A percentile compares a stretch with the other conserved stretches of the same genome.
Evolutionary conservation across 768 basidiomycete genomes (phyloP).

Genomic region (Lactifluus hygrophoroides): DNA sequence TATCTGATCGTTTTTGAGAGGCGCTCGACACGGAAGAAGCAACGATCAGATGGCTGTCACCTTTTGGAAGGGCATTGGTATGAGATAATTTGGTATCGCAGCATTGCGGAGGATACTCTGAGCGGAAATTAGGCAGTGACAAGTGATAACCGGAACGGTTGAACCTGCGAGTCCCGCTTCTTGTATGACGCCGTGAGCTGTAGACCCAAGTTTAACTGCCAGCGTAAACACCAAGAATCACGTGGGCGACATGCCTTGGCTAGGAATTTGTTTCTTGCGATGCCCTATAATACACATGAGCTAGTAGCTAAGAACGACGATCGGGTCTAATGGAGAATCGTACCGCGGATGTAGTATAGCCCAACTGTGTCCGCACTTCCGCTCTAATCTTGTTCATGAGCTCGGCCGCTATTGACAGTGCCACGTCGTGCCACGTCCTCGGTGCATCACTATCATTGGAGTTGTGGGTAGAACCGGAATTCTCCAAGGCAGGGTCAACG

Average conservation of each 20-base stretch:
- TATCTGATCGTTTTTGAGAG: conserved; percentile 45
- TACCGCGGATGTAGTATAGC: conserved; percentile 93
- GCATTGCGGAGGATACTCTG: conserved; percentile 79
- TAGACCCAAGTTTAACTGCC: background rate
- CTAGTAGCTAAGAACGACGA: background rate
- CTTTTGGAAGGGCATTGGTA: conserved; percentile 65
- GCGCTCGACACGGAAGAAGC: background rate
- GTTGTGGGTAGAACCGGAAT: background rate
- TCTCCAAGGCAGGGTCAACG: conserved; percentile 29
- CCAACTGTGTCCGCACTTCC: conserved; percentile 59
- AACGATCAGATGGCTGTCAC: conserved; percentile 16
- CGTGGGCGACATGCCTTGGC: conserved; percentile 57
- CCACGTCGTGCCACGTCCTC: conserved; percentile 86
- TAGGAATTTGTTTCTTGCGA: conserved; percentile 88
- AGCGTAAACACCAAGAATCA: background rate
- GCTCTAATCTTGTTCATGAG: conserved; percentile 69
- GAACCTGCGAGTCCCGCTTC: conserved; percentile 82
- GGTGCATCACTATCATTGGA: conserved; percentile 25
- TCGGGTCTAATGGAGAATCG: conserved; percentile 24
- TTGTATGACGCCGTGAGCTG: conserved; percentile 86
- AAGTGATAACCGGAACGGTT: background rate
- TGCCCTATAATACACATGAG: conserved; percentile 43
- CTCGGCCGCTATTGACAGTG: conserved; percentile 81
- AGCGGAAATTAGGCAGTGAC: background rate
- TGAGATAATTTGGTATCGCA: conserved; percentile 78